These are phyloP conservation scores for Pseudogymnoascus sp. DNA, from an alignment of 2,329 filamentous ascomycete species.

Conservation along the genomic window DNA sequence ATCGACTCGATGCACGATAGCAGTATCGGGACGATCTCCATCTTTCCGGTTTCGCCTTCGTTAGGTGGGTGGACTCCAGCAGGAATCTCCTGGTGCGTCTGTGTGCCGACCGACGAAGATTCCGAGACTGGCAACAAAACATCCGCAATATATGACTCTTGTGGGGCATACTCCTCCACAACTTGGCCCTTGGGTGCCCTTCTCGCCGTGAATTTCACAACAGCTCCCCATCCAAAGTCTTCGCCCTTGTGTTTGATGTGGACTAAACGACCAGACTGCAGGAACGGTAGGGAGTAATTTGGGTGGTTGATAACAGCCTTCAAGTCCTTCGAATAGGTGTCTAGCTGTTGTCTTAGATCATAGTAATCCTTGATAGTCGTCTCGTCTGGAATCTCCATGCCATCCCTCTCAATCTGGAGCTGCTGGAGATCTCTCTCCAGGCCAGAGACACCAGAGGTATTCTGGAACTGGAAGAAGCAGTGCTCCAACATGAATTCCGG, in stretches of 20 bases:
- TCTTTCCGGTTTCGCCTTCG: slow-evolving; percentile 57
- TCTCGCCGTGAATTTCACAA: slow-evolving; percentile 65
- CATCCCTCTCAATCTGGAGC: slow-evolving; percentile 66
- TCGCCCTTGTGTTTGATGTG: slow-evolving; percentile 70
- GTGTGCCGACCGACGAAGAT: slow-evolving; percentile 39
- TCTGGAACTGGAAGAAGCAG: slow-evolving; percentile 98
- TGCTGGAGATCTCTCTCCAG: slow-evolving; percentile 77
- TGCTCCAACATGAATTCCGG: slow-evolving; percentile 98
- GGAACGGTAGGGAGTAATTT: slow-evolving; percentile 72
- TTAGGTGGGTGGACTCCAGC: slow-evolving; percentile 52
- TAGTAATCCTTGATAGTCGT: slow-evolving; percentile 89
- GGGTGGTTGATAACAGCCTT: slow-evolving; percentile 86
- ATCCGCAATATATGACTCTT: slow-evolving; percentile 76
- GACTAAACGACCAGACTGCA: slow-evolving; percentile 82
- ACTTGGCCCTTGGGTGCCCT: slow-evolving; percentile 57
- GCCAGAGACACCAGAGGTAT: slow-evolving; percentile 74
- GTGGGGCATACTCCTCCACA: slow-evolving; percentile 59
- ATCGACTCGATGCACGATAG: slow-evolving; percentile 80
- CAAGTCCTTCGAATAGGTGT: slow-evolving; percentile 81
- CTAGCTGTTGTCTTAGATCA: slow-evolving; percentile 75
- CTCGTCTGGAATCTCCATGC: slow-evolving; percentile 76
- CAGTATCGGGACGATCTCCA: slow-evolving; percentile 80
- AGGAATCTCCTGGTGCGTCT: slow-evolving; percentile 59
- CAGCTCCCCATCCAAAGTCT: slow-evolving; percentile 92
- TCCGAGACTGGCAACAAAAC: slow-evolving; percentile 62